These are phyloP conservation scores for Carex sylvatica DNA, from an alignment of 202 grass and related monocot genomes.

Conservation along the genomic window DNA sequence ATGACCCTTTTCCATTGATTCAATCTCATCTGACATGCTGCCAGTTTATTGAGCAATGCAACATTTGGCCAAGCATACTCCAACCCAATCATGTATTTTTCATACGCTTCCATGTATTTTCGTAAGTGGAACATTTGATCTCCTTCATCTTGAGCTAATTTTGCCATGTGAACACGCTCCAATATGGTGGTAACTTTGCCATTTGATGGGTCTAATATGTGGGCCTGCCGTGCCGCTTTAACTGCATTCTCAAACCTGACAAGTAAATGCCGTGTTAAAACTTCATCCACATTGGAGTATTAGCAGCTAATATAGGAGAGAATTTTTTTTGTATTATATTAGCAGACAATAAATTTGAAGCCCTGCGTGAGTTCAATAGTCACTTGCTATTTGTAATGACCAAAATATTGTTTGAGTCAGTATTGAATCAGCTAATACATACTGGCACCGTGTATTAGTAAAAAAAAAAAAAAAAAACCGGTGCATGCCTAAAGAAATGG, in stretches of 20 bases:
- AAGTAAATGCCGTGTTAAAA: neutral
- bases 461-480: no score
- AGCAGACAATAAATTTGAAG: no score
- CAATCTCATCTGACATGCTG: slow-evolving; percentile 34
- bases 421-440: no score
- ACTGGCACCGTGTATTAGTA: no score
- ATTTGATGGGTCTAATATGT: slow-evolving; percentile 25
- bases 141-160: slow-evolving; percentile 26
- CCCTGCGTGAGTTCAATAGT: no score
- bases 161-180: slow-evolving; percentile 28
- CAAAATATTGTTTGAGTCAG: neutral
- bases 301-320: no score
- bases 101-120: slow-evolving; percentile 29
- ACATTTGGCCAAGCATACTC: slow-evolving; percentile 30
- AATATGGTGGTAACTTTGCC: slow-evolving; percentile 20
- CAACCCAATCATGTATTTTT: slow-evolving; percentile 37
- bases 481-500: neutral
- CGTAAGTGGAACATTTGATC: slow-evolving; percentile 35
- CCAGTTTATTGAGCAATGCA: slow-evolving; percentile 35
- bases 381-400: no score
- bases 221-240: slow-evolving; percentile 27
- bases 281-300: neutral
- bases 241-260: slow-evolving; percentile 33
- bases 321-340: no score
- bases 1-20: slow-evolving; percentile 37